phyloP scores from a whole-genome alignment of 2,329 filamentous ascomycete genomes.

The Acephala macrosclerotiorum region DNA sequence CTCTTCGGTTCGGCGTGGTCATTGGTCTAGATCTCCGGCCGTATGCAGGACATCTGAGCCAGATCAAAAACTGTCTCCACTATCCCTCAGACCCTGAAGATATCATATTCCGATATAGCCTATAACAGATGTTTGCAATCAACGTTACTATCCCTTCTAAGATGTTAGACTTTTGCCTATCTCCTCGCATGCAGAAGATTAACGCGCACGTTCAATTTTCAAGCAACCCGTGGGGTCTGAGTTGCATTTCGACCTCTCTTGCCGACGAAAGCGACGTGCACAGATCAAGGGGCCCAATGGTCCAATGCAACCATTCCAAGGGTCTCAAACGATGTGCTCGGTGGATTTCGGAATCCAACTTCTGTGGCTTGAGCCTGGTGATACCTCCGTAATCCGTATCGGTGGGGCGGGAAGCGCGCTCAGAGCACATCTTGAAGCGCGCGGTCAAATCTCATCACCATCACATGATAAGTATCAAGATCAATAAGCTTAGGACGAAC shows the following conservation, averaged over 20 bases:
- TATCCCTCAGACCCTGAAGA: background rate
- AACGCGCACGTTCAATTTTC: background rate
- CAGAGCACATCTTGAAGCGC: background rate
- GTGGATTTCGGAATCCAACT: constrained; percentile 1
- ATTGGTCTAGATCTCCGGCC: background rate
- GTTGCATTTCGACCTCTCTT: background rate
- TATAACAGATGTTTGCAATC: background rate
- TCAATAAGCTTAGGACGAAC: background rate
- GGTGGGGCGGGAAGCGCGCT: background rate
- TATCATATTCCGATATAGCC: constrained; percentile 8
- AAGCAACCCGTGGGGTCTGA: constrained; percentile 3
- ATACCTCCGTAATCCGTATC: too few relatives aligned
- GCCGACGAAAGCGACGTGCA: too few relatives aligned
- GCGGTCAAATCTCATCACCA: background rate
- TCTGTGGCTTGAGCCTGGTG: background rate
- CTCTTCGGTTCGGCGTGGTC: background rate
- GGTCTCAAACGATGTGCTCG: constrained; percentile 15
- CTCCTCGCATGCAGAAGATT: constrained; percentile 1
- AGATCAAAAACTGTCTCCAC: background rate
- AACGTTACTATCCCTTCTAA: background rate
- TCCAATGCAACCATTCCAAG: background rate
- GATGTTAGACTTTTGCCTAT: constrained; percentile 5
- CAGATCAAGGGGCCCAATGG: constrained; percentile 4
- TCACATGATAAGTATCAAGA: background rate
- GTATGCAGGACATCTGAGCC: constrained; percentile 10